Evolutionary conservation across 805 yeast species (phyloP).

Genomic region (Candida arabinofermentans): DNA sequence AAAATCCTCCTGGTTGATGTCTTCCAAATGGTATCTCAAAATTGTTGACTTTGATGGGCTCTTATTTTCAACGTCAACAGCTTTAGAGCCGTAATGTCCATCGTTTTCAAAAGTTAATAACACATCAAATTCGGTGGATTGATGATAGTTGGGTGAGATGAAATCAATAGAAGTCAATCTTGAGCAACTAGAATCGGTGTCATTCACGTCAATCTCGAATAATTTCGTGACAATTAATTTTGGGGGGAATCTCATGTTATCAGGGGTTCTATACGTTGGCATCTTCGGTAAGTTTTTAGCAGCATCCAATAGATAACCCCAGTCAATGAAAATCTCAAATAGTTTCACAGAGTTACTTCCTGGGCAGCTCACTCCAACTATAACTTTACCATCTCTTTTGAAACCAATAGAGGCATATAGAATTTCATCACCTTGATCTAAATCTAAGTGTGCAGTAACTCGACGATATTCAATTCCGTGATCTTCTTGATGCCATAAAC

Average conservation of each 20-base stretch:
- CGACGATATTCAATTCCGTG: slow-evolving; percentile 56
- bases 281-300: slow-evolving; percentile 42
- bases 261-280: slow-evolving; percentile 50
- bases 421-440: slow-evolving; percentile 30
- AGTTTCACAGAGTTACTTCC: slow-evolving; percentile 35
- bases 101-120: slow-evolving; percentile 38
- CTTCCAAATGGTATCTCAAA: slow-evolving; percentile 24
- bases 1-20: slow-evolving; percentile 6
- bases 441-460: slow-evolving; percentile 22
- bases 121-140: slow-evolving; percentile 42
- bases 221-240: slow-evolving; percentile 33
- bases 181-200: slow-evolving; percentile 26
- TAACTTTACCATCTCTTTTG: slow-evolving; percentile 40
- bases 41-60: slow-evolving; percentile 18
- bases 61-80: background rate
- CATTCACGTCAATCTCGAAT: slow-evolving; percentile 24
- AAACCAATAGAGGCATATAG: slow-evolving; percentile 49
- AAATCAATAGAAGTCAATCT: slow-evolving; percentile 36
- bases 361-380: slow-evolving; percentile 40
- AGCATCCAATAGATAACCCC: slow-evolving; percentile 51
- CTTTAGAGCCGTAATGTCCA: slow-evolving; percentile 3
- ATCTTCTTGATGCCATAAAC: slow-evolving; percentile 61
- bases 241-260: slow-evolving; percentile 40
- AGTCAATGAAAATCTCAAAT: slow-evolving; percentile 43
- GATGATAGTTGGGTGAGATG: slow-evolving; percentile 41